phyloP scores from a whole-genome alignment of 2,329 filamentous ascomycete species.

The Gnomoniopsis smithogilvyi region DNA sequence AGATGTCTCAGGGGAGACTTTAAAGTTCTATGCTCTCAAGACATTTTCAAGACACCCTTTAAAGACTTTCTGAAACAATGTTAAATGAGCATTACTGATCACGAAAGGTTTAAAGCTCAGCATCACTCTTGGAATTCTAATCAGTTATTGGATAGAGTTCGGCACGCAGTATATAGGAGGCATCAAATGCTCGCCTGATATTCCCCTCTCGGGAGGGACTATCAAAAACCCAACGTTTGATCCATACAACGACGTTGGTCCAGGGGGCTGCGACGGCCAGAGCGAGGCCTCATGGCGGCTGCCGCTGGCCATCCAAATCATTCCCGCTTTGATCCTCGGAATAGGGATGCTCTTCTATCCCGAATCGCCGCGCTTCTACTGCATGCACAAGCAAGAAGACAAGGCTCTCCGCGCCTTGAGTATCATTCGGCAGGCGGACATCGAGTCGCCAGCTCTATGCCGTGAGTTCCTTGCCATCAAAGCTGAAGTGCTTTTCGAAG shows the following conservation, averaged over 20 bases:
- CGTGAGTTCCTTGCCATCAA: conserved; percentile 34
- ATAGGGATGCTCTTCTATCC: conserved; percentile 52
- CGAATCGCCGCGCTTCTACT: conserved; percentile 31
- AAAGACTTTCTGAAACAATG: too few species aligned
- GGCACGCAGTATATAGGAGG: conserved; percentile 40
- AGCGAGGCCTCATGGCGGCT: conserved; percentile 42
- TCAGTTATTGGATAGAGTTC: conserved; percentile 41
- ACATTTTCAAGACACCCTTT: too few species aligned
- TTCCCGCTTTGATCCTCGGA: conserved; percentile 53
- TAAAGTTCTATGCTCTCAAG: too few species aligned
- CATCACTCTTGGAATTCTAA: conserved; percentile 40
- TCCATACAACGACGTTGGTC: conserved; percentile 37
- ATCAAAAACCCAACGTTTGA: conserved; percentile 35
- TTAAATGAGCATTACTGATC: too few species aligned
- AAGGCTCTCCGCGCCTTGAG: conserved; percentile 30
- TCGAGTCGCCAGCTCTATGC: conserved; percentile 27
- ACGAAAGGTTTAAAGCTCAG: conserved; percentile 22
- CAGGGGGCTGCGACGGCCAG: conserved; percentile 40
- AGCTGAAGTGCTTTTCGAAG: conserved; percentile 35
- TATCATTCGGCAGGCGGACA: conserved; percentile 29
- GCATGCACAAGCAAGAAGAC: conserved; percentile 30
- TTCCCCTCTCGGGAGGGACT: conserved; percentile 43
- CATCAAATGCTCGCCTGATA: conserved; percentile 41
- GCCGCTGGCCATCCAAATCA: conserved; percentile 48
- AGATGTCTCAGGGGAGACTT: too few species aligned